Evolutionary conservation across 345 rosid genomes (phyloP).

Genomic region (Gossypium arboreum): DNA sequence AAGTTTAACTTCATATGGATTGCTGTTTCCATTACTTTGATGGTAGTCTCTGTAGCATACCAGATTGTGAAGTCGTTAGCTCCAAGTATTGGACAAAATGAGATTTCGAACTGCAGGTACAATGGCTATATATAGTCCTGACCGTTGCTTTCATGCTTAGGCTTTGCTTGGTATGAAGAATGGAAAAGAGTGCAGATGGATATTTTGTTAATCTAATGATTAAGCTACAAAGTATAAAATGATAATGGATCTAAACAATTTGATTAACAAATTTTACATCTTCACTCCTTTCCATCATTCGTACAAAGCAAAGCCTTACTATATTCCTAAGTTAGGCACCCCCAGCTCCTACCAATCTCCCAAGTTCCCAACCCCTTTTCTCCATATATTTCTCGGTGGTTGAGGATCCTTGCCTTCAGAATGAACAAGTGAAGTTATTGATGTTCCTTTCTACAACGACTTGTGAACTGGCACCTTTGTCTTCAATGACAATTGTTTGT

Average conservation of each 20-base stretch:
- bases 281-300: no score
- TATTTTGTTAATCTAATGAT: no score
- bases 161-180: no score
- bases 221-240: no score
- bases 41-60: not conserved
- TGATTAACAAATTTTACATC: no score
- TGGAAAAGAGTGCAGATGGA: no score
- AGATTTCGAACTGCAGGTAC: constrained; percentile 21
- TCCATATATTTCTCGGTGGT: not conserved
- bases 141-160: not conserved
- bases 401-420: not conserved
- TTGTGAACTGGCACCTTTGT: not conserved
- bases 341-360: not conserved
- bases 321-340: not conserved
- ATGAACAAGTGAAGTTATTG: not conserved
- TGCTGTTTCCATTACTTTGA: not conserved
- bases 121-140: not conserved
- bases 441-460: not conserved
- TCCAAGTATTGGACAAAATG: constrained; percentile 13
- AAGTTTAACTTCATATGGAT: not conserved
- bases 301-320: not conserved
- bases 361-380: not conserved
- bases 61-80: constrained; percentile 6
- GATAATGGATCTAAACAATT: no score
- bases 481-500: not conserved